Conservation (phyloP, 2,329 filamentous ascomycete species). For the Beauveria sp. region DNA sequence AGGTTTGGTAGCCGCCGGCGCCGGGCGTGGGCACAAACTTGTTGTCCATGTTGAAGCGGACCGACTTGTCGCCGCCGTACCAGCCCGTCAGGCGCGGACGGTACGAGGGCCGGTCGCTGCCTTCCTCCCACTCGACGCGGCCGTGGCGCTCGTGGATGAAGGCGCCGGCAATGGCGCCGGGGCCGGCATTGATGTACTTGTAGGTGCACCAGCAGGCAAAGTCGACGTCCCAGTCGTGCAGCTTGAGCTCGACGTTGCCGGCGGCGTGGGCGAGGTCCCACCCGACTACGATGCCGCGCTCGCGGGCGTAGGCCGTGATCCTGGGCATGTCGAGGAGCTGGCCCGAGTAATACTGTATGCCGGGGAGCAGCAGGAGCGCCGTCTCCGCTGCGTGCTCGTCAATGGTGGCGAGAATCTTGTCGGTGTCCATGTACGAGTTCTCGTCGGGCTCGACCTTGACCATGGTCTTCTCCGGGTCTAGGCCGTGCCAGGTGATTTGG, state of each 20-base stretch:
- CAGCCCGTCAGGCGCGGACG: conserved; percentile 68
- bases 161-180: conserved; percentile 69
- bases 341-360: conserved; percentile 87
- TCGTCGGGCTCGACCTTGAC: conserved; percentile 62
- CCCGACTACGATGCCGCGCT: conserved; percentile 63
- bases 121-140: conserved; percentile 35
- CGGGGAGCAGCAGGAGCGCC: conserved; percentile 72
- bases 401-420: conserved; percentile 64
- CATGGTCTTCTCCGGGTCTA: conserved; percentile 60
- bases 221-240: conserved; percentile 88
- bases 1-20: conserved; percentile 76
- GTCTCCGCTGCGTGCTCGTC: conserved; percentile 65
- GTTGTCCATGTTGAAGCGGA: conserved; percentile 78
- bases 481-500: conserved; percentile 64
- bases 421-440: conserved; percentile 56
- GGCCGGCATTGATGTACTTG: conserved; percentile 86
- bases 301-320: conserved; percentile 72
- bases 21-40: conserved; percentile 69
- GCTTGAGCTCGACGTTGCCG: conserved; percentile 69
- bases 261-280: conserved; percentile 87
- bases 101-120: conserved; percentile 37
- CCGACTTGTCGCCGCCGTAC: conserved; percentile 76
- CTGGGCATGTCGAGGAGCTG: conserved; percentile 76
- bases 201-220: conserved; percentile 93
- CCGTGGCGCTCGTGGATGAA: conserved; percentile 76